phyloP scores from a whole-genome alignment of 768 basidiomycete genomes.

The Rubroboletus pulcherrimus region DNA sequence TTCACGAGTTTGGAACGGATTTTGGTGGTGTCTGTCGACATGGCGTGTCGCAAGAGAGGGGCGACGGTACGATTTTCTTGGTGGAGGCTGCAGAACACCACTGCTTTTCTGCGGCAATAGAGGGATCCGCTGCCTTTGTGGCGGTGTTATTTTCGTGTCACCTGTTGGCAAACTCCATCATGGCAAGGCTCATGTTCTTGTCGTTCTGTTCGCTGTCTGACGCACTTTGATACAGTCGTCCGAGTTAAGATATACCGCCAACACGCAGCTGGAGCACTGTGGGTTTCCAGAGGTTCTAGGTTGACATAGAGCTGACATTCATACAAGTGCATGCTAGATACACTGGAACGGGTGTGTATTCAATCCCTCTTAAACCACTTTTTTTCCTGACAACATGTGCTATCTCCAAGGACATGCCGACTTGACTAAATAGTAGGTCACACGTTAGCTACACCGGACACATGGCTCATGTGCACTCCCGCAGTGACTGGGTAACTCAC shows the following conservation, averaged over 20 bases:
- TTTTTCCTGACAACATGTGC: slow-evolving; percentile 6
- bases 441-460: background rate
- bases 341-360: slow-evolving; percentile 81
- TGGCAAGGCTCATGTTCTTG: slow-evolving; percentile 11
- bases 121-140: background rate
- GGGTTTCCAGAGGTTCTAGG: slow-evolving; percentile 30
- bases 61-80: background rate
- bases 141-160: background rate
- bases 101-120: too few species aligned
- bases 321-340: slow-evolving; percentile 87
- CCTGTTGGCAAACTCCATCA: slow-evolving; percentile 11
- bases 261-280: slow-evolving; percentile 95
- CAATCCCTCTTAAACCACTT: background rate
- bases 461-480: slow-evolving; percentile 12
- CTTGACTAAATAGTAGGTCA: slow-evolving; percentile 86
- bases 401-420: slow-evolving; percentile 80
- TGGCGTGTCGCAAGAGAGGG: slow-evolving; percentile 7
- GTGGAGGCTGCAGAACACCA: background rate
- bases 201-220: background rate
- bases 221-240: slow-evolving; percentile 56
- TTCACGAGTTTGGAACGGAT: slow-evolving; percentile 41
- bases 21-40: slow-evolving; percentile 36
- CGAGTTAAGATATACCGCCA: slow-evolving; percentile 92
- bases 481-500: slow-evolving; percentile 95
- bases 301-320: slow-evolving; percentile 5